Percentiles rank a stretch among this genome's conserved stretches.
Conservation (phyloP, 2,329 filamentous ascomycete genomes). For the Ophiostoma novo-ulmi region DNA sequence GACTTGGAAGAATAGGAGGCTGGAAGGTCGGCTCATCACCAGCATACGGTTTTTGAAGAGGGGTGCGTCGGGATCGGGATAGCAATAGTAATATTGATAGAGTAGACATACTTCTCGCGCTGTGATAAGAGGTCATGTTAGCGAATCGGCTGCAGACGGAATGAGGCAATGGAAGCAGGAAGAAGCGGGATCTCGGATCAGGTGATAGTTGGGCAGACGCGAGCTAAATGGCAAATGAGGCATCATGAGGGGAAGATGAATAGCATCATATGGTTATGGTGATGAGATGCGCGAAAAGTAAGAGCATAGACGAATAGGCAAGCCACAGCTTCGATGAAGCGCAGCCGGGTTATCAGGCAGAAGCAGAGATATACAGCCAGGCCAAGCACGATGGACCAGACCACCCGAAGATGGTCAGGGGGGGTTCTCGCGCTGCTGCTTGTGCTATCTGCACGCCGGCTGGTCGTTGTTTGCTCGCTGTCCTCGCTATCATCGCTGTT, state of each 20-base stretch:
- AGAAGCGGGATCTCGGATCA: background rate
- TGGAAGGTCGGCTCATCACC: background rate
- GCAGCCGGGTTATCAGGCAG: background rate
- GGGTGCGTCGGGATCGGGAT: background rate
- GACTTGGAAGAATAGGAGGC: background rate
- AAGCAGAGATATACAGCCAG: background rate
- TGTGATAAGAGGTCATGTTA: conserved; percentile 5
- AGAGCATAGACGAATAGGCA: background rate
- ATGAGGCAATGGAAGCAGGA: background rate
- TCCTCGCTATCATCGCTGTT: background rate
- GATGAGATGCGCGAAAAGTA: background rate
- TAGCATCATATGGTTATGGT: background rate
- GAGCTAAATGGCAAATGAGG: background rate
- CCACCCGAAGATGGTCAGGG: background rate
- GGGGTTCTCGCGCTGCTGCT: background rate
- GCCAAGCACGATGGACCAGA: background rate
- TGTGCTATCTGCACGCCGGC: background rate
- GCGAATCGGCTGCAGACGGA: background rate
- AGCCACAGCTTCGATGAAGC: background rate
- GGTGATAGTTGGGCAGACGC: background rate
- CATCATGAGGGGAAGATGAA: background rate
- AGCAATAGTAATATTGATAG: background rate
- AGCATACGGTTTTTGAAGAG: background rate
- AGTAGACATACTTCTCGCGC: conserved; percentile 19
- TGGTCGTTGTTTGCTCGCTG: background rate